Evolutionary conservation across 768 basidiomycete genomes (phyloP), one percentile per base, ranked within the genome.

Genomic region (Leccinum broughii): DNA sequence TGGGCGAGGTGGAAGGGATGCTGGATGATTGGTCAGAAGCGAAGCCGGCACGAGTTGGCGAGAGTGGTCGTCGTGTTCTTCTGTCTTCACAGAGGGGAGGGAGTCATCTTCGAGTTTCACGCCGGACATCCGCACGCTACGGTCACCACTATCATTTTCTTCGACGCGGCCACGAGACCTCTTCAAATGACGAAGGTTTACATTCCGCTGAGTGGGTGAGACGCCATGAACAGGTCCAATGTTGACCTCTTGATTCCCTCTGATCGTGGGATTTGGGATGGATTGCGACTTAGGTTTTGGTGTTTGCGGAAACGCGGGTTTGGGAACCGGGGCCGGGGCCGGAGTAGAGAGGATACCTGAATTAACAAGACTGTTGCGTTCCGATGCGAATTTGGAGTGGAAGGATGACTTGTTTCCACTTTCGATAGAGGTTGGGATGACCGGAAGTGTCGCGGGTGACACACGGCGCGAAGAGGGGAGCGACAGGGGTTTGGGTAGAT

Each of bases 121-220:
- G 11, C n/a, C 60, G 10, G 30, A 20, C 44, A 17, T 62, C 14
- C 66, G 69, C 22, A 61, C 72, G 51, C 70, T 75, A 39, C 73
- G 68, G 41, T 74, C 70, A 15, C 70, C 72, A 35, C 63, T 51
- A 22, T 68, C 66, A 28, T 57, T 73, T 55, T 68, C 69, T 52
- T 73, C 72, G n/a, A 62, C 46, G 26, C 64, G 70, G 22, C 64
- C 53, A 17, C 70, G 72, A 49, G 61, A 61, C 20, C 60, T 64
- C 32, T 69, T 75, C 53, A 73, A 56, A 58, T 26, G 72, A 44
- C 72, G 74, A 37, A 73, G 70, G 56, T 73, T 73, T 1, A 68
- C 70, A 3, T 62, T 72, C 46, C 51, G 66, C 28, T 74, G 68
- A 30, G 70, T 56, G 3, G 72, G 70, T 3, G 72, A 75, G 9